phyloP scores from a whole-genome alignment of 192 early-diverging fungal species.

The Obelidium mucronatum region DNA sequence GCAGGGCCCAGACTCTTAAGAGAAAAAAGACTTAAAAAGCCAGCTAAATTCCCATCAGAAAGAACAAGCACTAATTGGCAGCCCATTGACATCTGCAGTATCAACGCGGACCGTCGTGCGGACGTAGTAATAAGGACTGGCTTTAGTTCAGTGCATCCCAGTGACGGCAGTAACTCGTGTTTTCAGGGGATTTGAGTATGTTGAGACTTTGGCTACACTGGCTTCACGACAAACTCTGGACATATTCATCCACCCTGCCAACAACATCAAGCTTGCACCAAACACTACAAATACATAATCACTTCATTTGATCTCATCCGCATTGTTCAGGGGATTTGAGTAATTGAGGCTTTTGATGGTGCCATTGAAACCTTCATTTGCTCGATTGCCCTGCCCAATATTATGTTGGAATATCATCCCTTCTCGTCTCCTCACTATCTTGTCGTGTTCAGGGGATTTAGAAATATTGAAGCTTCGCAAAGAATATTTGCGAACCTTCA shows the following conservation, averaged over 20 bases:
- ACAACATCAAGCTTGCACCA: too few species aligned
- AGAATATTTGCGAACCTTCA: neutral
- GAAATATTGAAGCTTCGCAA: neutral
- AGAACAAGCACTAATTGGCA: neutral
- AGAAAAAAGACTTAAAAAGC: neutral
- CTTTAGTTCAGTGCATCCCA: too few species aligned
- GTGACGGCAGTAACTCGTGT: too few species aligned
- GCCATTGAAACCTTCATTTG: neutral
- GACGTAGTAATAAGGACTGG: too few species aligned
- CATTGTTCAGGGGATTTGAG: neutral
- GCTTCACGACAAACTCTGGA: neutral
- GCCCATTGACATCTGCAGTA: too few species aligned
- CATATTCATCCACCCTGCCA: too few species aligned
- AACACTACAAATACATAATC: too few species aligned
- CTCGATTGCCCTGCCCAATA: too few species aligned
- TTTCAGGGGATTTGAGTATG: constrained; percentile 3
- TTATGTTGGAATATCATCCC: too few species aligned
- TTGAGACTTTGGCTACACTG: neutral
- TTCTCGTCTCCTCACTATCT: too few species aligned
- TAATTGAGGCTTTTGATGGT: neutral
- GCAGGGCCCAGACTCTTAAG: neutral
- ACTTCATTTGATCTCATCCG: neutral
- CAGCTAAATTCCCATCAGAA: neutral
- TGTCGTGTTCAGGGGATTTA: neutral
- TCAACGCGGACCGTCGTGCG: too few species aligned